Percentiles rank a stretch among this genome's conserved stretches.
These are phyloP conservation scores for Termitomyces sp. DNA, from an alignment of 768 basidiomycete species.

Conservation along the genomic window DNA sequence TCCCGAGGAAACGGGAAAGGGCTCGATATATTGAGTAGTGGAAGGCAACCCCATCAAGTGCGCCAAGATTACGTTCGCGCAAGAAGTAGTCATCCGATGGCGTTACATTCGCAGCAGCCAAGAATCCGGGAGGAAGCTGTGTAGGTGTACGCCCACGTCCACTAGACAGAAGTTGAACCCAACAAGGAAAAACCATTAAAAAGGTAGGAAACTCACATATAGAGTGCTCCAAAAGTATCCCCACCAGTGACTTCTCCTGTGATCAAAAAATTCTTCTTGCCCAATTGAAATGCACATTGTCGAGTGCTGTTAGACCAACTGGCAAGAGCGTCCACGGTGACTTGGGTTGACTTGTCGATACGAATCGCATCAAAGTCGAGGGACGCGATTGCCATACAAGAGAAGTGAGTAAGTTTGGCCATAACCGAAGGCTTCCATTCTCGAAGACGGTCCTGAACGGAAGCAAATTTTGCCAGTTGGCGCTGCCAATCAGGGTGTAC, in stretches of 20 bases:
- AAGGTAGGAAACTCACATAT: slow-evolving; percentile 49
- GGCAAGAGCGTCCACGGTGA: slow-evolving; percentile 77
- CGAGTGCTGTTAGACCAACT: slow-evolving; percentile 72
- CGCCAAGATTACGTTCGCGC: slow-evolving; percentile 54
- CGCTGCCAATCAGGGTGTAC: slow-evolving; percentile 93
- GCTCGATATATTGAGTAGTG: slow-evolving; percentile 93
- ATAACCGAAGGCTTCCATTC: slow-evolving; percentile 85
- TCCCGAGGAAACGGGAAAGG: slow-evolving; percentile 82
- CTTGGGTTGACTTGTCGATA: slow-evolving; percentile 91
- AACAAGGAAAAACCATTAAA: not conserved
- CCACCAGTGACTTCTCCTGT: slow-evolving; percentile 94
- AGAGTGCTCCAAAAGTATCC: slow-evolving; percentile 82
- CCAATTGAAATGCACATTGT: slow-evolving; percentile 61
- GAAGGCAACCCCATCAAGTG: slow-evolving; percentile 79
- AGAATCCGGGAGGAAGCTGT: slow-evolving; percentile 62
- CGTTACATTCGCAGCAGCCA: slow-evolving; percentile 63
- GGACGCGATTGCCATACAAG: slow-evolving; percentile 83
- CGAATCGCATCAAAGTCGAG: slow-evolving; percentile 93
- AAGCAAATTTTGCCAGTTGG: slow-evolving; percentile 92
- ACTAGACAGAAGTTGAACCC: slow-evolving; percentile 26
- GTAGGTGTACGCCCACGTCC: slow-evolving; percentile 85
- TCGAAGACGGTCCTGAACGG: slow-evolving; percentile 91
- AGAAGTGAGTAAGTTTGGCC: slow-evolving; percentile 69
- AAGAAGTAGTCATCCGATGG: slow-evolving; percentile 66
- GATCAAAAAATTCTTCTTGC: slow-evolving; percentile 87